Evolutionary conservation across 495 filamentous ascomycete genomes (phyloP).

Genomic region (Parachaetomium inaequale): DNA sequence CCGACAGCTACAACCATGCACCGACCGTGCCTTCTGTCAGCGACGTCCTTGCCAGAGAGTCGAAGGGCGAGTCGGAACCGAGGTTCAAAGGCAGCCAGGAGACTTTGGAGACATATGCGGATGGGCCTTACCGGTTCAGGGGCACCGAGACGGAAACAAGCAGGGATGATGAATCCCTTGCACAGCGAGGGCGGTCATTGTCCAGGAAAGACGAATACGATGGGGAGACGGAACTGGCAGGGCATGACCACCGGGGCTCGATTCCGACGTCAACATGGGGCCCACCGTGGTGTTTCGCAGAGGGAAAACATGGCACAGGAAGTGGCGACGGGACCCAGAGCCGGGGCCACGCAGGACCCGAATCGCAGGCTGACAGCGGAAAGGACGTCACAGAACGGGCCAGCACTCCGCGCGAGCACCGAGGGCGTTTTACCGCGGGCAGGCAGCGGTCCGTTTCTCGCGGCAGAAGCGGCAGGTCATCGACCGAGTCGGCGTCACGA

Average conservation of each 20-base stretch:
- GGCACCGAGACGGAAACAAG: background rate
- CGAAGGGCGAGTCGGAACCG: conserved; percentile 3
- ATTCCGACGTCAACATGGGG: background rate
- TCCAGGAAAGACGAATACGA: background rate
- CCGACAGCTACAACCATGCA: conserved; percentile 21
- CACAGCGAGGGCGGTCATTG: background rate
- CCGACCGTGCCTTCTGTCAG: conserved; percentile 28
- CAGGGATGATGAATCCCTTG: background rate
- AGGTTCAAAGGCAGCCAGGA: background rate
- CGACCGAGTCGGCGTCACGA: background rate
- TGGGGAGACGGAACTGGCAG: background rate
- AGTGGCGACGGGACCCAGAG: background rate
- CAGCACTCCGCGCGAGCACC: conserved; percentile 9
- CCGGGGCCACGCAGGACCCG: conserved; percentile 15
- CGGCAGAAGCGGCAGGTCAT: background rate
- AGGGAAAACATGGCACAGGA: background rate
- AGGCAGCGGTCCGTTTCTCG: background rate
- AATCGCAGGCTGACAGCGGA: conserved; percentile 19
- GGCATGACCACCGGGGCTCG: background rate
- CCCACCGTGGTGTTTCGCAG: background rate
- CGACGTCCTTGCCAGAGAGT: conserved; percentile 23
- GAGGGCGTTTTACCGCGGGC: background rate
- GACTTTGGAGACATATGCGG: background rate
- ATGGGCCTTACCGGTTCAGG: background rate
- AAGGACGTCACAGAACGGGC: conserved; percentile 23